These are phyloP conservation scores for Fragaria ananassa DNA, from an alignment of 306 rosid species.

Conservation along the genomic window DNA sequence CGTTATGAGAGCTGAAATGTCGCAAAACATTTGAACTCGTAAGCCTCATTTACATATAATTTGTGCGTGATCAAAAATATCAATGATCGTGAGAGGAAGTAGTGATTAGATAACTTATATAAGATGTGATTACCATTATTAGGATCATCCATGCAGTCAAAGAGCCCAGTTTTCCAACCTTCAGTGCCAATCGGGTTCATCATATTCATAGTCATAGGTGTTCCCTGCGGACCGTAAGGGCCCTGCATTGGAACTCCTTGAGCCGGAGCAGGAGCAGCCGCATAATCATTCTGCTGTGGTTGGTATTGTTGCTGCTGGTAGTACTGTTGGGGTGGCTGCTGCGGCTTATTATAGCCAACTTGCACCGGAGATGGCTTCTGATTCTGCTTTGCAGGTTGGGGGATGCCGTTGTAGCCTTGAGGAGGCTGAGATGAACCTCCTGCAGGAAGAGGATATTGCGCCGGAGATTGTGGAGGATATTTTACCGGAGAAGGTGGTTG, in stretches of 20 bases:
- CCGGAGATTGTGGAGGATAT: slow-evolving; percentile 3
- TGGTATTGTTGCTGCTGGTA: neutral
- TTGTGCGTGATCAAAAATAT: neutral
- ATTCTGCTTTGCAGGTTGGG: neutral
- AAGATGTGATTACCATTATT: slow-evolving; percentile 15
- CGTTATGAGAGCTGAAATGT: slow-evolving; percentile 25
- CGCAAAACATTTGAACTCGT: neutral
- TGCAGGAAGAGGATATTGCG: neutral
- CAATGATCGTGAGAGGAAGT: neutral
- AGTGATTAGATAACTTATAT: neutral
- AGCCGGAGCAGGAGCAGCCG: neutral
- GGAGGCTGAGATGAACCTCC: neutral
- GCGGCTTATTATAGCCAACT: slow-evolving; percentile 2
- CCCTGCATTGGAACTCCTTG: slow-evolving; percentile 10
- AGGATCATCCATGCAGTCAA: slow-evolving; percentile 36
- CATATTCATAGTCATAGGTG: neutral
- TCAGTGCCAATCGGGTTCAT: slow-evolving; percentile 1
- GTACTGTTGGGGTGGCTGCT: slow-evolving; percentile 1
- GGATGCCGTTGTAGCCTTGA: neutral
- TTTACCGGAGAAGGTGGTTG: neutral
- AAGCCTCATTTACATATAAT: neutral
- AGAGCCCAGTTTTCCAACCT: slow-evolving; percentile 20
- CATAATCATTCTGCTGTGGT: neutral
- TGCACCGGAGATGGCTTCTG: neutral
- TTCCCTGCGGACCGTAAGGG: neutral